Conservation (phyloP, 768 basidiomycete genomes). For the Coprinopsis cinerea region DNA sequence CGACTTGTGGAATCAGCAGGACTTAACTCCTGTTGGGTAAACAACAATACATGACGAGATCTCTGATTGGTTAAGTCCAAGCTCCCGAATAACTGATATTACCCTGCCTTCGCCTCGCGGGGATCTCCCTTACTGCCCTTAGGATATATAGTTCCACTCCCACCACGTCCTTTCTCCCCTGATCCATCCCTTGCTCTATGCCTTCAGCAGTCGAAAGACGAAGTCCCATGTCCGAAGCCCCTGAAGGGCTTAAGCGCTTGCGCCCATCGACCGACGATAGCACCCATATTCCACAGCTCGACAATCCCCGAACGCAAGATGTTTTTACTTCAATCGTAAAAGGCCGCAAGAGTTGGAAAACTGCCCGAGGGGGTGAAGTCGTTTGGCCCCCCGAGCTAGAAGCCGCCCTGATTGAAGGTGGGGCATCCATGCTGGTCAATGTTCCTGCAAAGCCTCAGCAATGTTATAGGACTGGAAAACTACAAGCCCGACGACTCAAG, state of each 20-base stretch:
- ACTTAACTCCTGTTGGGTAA: slow-evolving; percentile 19
- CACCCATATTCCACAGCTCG: slow-evolving; percentile 23
- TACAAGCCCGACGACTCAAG: slow-evolving; percentile 70
- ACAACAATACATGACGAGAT: slow-evolving; percentile 27
- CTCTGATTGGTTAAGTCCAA: slow-evolving; percentile 23
- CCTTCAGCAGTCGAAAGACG: not conserved
- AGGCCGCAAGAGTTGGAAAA: slow-evolving; percentile 73
- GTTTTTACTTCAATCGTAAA: slow-evolving; percentile 63
- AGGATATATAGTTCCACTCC: slow-evolving; percentile 27
- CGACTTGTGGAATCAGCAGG: not conserved
- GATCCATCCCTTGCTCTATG: not conserved
- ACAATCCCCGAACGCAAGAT: slow-evolving; percentile 40
- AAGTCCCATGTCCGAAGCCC: not conserved
- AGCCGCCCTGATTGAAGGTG: slow-evolving; percentile 72
- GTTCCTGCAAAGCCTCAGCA: slow-evolving; percentile 8
- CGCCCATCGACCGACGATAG: slow-evolving; percentile 11
- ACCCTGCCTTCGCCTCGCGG: slow-evolving; percentile 19
- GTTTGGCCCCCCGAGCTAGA: slow-evolving; percentile 81
- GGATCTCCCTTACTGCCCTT: slow-evolving; percentile 20
- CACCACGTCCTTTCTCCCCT: slow-evolving; percentile 15
- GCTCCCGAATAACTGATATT: slow-evolving; percentile 31
- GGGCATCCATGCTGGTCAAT: slow-evolving; percentile 3
- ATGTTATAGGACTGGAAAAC: slow-evolving; percentile 51
- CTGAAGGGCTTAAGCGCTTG: slow-evolving; percentile 13
- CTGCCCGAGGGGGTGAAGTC: slow-evolving; percentile 62